Evolutionary conservation across 2,329 filamentous ascomycete genomes (phyloP).

Genomic region (Neurospora crassa): DNA sequence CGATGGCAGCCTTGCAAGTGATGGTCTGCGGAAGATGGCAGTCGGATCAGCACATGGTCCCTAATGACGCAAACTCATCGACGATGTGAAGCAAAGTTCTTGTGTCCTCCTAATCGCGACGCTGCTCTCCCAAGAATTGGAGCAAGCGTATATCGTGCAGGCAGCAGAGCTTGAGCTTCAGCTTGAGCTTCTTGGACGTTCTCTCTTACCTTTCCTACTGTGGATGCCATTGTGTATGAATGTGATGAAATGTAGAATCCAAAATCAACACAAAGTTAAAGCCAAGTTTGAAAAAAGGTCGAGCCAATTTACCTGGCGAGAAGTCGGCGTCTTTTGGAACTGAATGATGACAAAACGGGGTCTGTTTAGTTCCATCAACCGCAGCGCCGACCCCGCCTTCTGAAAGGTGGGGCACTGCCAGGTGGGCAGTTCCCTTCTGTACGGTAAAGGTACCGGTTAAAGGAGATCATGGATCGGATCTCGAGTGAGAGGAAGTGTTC

Average conservation of each 20-base stretch:
- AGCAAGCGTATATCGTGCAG: background rate
- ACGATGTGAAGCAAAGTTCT: background rate
- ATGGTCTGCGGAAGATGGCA: conserved; percentile 54
- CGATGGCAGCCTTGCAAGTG: conserved; percentile 93
- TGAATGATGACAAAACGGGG: background rate
- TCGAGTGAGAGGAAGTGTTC: background rate
- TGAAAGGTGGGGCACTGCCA: background rate
- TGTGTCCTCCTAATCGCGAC: background rate
- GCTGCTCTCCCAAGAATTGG: background rate
- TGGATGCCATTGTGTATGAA: conserved; percentile 15
- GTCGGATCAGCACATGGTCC: conserved; percentile 4
- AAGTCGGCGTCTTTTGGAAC: background rate
- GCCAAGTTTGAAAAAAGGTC: background rate
- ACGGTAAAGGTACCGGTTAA: background rate
- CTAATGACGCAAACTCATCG: background rate
- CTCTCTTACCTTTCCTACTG: conserved; percentile 18
- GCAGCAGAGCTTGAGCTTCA: background rate
- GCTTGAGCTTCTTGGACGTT: background rate
- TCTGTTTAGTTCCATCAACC: background rate
- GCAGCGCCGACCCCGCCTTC: background rate
- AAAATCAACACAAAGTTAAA: background rate
- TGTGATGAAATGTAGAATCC: background rate
- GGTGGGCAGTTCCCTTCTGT: background rate
- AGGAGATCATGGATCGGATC: background rate
- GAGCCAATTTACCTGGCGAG: background rate